phyloP scores from a whole-genome alignment of 768 basidiomycete genomes.

The Boletus edulis region DNA sequence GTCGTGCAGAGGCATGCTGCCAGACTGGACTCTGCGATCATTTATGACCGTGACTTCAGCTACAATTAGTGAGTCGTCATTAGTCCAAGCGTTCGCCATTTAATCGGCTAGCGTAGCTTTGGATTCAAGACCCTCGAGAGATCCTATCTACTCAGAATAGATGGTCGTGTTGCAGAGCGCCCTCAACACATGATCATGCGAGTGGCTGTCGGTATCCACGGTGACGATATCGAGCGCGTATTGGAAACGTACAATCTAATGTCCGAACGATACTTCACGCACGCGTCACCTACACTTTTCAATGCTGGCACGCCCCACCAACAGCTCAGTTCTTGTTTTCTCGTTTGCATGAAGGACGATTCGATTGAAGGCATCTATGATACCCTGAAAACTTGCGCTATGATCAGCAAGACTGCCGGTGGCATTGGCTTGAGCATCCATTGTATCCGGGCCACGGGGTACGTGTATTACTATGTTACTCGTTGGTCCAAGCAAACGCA shows the following conservation, averaged over 20 bases:
- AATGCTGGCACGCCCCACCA: conserved; percentile 95
- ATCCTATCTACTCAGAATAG: conserved; percentile 92
- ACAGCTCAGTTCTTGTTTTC: conserved; percentile 97
- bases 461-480: conserved; percentile 20
- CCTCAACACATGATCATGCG: conserved; percentile 99
- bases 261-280: conserved; percentile 98
- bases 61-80: conserved; percentile 78
- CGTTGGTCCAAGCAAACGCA: background rate
- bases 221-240: conserved; percentile 80
- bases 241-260: conserved; percentile 94
- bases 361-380: conserved; percentile 99
- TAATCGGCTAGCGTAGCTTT: conserved; percentile 51
- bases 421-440: conserved; percentile 97
- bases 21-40: conserved; percentile 86
- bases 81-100: background rate
- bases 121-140: conserved; percentile 99
- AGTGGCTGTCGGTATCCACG: conserved; percentile 97
- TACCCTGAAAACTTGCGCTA: conserved; percentile 95
- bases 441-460: conserved; percentile 95
- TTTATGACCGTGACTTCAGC: conserved; percentile 97
- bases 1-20: conserved; percentile 80
- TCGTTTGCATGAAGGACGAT: conserved; percentile 97
- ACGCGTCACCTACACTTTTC: conserved; percentile 97
- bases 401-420: conserved; percentile 99
- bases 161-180: conserved; percentile 93